These are phyloP conservation scores for Posidonia australis DNA, from an alignment of 106 monocot genomes.

Conservation along the genomic window DNA sequence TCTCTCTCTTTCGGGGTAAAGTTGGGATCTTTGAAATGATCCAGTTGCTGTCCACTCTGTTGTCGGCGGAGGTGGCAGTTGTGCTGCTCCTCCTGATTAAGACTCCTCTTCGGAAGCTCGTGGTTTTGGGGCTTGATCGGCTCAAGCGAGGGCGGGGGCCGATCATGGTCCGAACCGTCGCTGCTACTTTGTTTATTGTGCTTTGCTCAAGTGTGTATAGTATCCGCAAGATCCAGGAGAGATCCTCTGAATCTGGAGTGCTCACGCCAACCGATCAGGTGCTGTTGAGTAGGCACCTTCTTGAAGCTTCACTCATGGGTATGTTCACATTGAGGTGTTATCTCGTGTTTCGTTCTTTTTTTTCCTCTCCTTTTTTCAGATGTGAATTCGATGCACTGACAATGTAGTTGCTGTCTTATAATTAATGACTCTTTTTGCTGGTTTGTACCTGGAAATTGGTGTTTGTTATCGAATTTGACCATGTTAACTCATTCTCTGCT, in stretches of 20 bases:
- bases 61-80: constrained; percentile 17
- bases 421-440: too few relatives aligned
- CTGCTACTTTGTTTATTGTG: constrained; percentile 10
- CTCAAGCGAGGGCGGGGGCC: constrained; percentile 18
- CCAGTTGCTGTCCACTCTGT: constrained; percentile 14
- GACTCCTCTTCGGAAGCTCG: constrained; percentile 17
- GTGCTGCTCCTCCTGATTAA: constrained; percentile 16
- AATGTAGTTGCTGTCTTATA: too few relatives aligned
- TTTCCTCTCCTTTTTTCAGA: too few relatives aligned
- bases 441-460: too few relatives aligned
- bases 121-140: constrained; percentile 13
- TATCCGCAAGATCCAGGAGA: constrained; percentile 37
- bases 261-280: constrained; percentile 86
- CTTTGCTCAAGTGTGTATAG: constrained; percentile 12
- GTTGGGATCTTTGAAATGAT: constrained; percentile 12
- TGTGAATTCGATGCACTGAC: too few relatives aligned
- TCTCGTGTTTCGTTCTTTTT: background rate
- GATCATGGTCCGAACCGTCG: constrained; percentile 12
- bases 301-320: constrained; percentile 85
- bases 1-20: background rate
- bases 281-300: constrained; percentile 66
- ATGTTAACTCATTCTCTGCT: too few relatives aligned
- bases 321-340: constrained; percentile 2
- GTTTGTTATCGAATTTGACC: too few relatives aligned
- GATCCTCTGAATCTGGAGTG: constrained; percentile 29